Evolutionary conservation across 2,329 filamentous ascomycete genomes (phyloP), one percentile per base, ranked within the genome.

Genomic region (Fusarium musae): DNA sequence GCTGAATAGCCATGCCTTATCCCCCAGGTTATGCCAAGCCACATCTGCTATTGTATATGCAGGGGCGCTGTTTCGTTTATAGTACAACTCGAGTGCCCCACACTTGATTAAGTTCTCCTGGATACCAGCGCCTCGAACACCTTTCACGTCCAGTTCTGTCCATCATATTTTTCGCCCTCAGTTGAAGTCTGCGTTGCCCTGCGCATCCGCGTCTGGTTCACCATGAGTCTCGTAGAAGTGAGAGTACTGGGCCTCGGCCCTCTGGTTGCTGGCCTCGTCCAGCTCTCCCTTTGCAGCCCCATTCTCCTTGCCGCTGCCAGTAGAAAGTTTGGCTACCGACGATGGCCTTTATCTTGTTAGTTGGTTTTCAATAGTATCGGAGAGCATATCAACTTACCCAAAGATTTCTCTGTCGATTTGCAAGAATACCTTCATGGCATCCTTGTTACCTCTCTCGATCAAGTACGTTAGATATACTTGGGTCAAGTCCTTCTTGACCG

Each of bases 361-460:
- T 47, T 59, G 23, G 63, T 60, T 72, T 66, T 39, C 16, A 52
- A 26, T 16, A 9, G 36, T n/a, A 40, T 17, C n/a, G 5, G 12
- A n/a, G 53, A 26, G 54, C 21, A 17, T 54, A 46, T 16, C 23
- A 49, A 78, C 90, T 82, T 84, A 92, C 91, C 96, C 96, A 80
- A 97, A 96, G 67, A 98, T 89, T 81, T 97, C 93, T 47, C 91
- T 89, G 80, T 99, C 96, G 40, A 98, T 85, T 66, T 88, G 85
- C 79, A 98, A 87, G 81, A 95, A 97, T 77, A 95, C 92, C 82
- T 95, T 94, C 84, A 97, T 96, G 4, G 94, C 90, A 37, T 95
- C 90, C 80, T 95, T 93, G 69, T 90, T 91, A 19, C 96, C 95
- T 60, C 93, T 88, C 76, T 97, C 92, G 72, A 97, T 90, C 40